Evolutionary conservation across 352 stramenopile genomes (phyloP).

Genomic region (Phytophthora gonapodyides): DNA sequence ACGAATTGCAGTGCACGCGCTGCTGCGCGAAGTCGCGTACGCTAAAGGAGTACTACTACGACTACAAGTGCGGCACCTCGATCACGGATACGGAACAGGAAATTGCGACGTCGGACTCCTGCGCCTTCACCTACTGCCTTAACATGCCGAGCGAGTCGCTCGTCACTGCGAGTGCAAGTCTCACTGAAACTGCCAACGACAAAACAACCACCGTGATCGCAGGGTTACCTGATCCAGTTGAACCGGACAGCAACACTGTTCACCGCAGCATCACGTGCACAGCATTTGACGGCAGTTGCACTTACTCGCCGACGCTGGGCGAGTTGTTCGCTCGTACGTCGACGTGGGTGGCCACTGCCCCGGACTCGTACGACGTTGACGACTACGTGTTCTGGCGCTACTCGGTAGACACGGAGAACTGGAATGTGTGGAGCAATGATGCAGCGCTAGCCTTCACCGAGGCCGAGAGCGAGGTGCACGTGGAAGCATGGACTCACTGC

Average conservation of each 20-base stretch:
- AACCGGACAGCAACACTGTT: slow-evolving; percentile 2
- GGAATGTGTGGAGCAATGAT: slow-evolving; percentile 11
- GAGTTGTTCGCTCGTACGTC: slow-evolving; percentile 16
- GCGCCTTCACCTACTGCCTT: slow-evolving; percentile 24
- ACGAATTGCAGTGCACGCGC: slow-evolving; percentile 19
- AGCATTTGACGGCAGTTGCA: slow-evolving; percentile 11
- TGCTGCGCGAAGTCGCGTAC: slow-evolving; percentile 27
- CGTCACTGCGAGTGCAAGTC: slow-evolving; percentile 1
- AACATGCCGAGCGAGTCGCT: slow-evolving; percentile 9
- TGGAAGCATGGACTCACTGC: slow-evolving; percentile 66
- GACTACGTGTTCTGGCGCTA: slow-evolving; percentile 62
- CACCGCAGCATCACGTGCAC: slow-evolving; percentile 28
- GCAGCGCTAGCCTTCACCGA: slow-evolving; percentile 29
- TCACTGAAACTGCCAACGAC: not conserved
- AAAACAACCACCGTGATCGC: slow-evolving; percentile 16
- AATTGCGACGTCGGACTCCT: slow-evolving; percentile 11
- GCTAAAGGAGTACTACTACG: slow-evolving; percentile 28
- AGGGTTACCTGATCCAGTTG: slow-evolving; percentile 10
- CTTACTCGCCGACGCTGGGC: slow-evolving; percentile 14
- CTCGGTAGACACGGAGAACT: slow-evolving; percentile 18
- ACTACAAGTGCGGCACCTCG: slow-evolving; percentile 24
- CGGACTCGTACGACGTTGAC: slow-evolving; percentile 4
- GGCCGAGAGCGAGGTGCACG: slow-evolving; percentile 36
- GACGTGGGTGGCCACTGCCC: not conserved
- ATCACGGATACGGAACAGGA: slow-evolving; percentile 9